Percentiles rank a stretch among this genome's conserved stretches.
phyloP scores from a whole-genome alignment of 1,284 basidiomycete species.

The Cutaneotrichosporon spelunceum region DNA sequence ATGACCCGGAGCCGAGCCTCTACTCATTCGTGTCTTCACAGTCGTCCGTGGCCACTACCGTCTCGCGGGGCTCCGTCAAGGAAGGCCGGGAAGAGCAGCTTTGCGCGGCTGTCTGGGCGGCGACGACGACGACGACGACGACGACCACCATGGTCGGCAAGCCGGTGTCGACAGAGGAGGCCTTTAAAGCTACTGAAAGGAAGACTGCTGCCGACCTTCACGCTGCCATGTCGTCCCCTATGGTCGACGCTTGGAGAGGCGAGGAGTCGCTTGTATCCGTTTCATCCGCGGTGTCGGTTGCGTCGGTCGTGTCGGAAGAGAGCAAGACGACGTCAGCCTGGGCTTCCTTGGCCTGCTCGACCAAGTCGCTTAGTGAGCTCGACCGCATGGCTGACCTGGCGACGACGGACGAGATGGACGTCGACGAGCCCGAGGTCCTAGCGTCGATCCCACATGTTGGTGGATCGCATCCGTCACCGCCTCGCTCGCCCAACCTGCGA shows the following conservation, averaged over 20 bases:
- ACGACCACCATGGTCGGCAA: constrained; percentile 7
- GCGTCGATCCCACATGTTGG: constrained; percentile 19
- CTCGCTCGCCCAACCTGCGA: constrained; percentile 15
- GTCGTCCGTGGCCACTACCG: constrained; percentile 27
- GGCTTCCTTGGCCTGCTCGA: constrained; percentile 20
- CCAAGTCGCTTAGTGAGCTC: constrained; percentile 30
- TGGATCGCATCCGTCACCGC: constrained; percentile 15
- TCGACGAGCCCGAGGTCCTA: constrained; percentile 26
- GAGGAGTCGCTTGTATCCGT: constrained; percentile 21
- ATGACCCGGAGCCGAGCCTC: constrained; percentile 27
- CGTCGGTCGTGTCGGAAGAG: constrained; percentile 18
- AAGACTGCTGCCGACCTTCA: constrained; percentile 34
- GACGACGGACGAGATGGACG: constrained; percentile 37
- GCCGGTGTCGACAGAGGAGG: constrained; percentile 10
- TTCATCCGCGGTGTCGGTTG: constrained; percentile 20
- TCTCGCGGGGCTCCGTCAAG: constrained; percentile 7
- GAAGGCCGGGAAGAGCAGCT: constrained; percentile 4
- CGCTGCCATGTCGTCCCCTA: constrained; percentile 41
- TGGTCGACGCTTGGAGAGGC: constrained; percentile 26
- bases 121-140: constrained; percentile 9
- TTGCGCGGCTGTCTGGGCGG: constrained; percentile 24
- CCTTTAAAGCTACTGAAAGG: constrained; percentile 17
- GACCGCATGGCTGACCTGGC: constrained; percentile 33
- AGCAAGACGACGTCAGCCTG: constrained; percentile 23
- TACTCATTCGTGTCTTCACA: constrained; percentile 24